phyloP scores from a whole-genome alignment of 495 filamentous ascomycete genomes.

The Margaritispora aquatica region DNA sequence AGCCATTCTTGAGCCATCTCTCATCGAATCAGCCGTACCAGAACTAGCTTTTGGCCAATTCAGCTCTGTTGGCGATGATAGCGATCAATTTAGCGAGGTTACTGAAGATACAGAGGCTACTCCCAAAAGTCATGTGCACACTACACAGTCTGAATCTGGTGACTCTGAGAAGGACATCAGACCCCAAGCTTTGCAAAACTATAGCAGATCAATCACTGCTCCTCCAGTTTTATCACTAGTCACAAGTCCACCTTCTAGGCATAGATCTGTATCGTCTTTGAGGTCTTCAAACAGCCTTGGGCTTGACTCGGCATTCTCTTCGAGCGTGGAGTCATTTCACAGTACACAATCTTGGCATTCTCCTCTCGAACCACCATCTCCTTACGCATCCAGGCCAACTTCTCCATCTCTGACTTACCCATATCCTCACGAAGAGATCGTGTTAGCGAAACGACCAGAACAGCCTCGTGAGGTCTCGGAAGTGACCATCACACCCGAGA shows the following conservation, averaged over 20 bases:
- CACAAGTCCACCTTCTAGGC: constrained; percentile 28
- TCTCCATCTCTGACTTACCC: constrained; percentile 32
- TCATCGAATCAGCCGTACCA: background rate
- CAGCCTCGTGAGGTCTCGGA: constrained; percentile 35
- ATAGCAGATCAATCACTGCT: constrained; percentile 16
- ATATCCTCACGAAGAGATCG: constrained; percentile 29
- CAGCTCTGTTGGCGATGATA: constrained; percentile 7
- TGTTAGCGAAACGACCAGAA: constrained; percentile 17
- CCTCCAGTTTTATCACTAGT: constrained; percentile 28
- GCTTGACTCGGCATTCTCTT: constrained; percentile 27
- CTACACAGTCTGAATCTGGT: background rate
- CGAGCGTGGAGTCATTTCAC: constrained; percentile 42
- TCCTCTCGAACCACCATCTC: constrained; percentile 41
- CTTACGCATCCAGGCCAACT: constrained; percentile 34
- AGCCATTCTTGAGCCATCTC: constrained; percentile 4
- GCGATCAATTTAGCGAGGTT: constrained; percentile 17
- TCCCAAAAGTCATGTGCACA: constrained; percentile 8
- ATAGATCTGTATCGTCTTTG: constrained; percentile 14
- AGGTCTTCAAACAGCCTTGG: constrained; percentile 26
- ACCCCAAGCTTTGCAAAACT: constrained; percentile 9
- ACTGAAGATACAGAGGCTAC: constrained; percentile 20
- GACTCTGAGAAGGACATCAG: constrained; percentile 9
- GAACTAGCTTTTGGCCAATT: background rate
- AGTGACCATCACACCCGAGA: constrained; percentile 35
- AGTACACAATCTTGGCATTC: constrained; percentile 57